Percentiles rank a stretch among this genome's conserved stretches.
Conservation (phyloP, 208 protist species). For the Sergeia podlipaevii region DNA sequence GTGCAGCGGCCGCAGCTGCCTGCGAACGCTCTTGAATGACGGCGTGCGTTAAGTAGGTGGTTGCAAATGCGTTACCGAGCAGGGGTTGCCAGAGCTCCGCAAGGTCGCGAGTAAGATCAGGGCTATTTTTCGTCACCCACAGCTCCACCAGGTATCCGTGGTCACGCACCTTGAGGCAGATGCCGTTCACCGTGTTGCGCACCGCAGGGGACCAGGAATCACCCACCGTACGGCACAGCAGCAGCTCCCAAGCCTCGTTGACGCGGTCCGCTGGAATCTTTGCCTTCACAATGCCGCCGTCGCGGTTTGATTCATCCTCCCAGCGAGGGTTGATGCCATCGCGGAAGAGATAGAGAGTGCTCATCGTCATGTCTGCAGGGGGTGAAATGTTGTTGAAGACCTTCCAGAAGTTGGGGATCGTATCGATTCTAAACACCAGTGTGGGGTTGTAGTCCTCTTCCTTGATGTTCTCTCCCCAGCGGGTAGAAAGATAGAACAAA, state of each 20-base stretch:
- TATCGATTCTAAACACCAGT: slow-evolving; percentile 76
- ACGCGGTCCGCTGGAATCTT: slow-evolving; percentile 34
- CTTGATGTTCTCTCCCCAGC: slow-evolving; percentile 52
- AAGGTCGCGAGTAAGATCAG: slow-evolving; percentile 59
- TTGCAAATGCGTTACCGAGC: slow-evolving; percentile 49
- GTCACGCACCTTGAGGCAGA: slow-evolving; percentile 77
- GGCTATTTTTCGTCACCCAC: slow-evolving; percentile 71
- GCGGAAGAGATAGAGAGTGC: slow-evolving; percentile 94
- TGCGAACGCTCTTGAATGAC: slow-evolving; percentile 57
- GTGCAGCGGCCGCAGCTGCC: slow-evolving; percentile 24
- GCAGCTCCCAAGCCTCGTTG: slow-evolving; percentile 77
- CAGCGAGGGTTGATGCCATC: slow-evolving; percentile 95
- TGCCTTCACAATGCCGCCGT: slow-evolving; percentile 83
- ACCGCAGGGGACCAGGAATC: slow-evolving; percentile 73
- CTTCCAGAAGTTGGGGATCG: slow-evolving; percentile 83
- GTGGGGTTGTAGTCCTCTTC: slow-evolving; percentile 79
- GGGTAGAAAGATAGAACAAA: slow-evolving; percentile 68
- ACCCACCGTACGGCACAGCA: slow-evolving; percentile 77
- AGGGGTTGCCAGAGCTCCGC: slow-evolving; percentile 48
- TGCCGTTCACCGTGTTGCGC: slow-evolving; percentile 72
- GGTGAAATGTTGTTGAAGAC: slow-evolving; percentile 93
- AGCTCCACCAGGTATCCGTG: slow-evolving; percentile 71
- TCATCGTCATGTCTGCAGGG: slow-evolving; percentile 63
- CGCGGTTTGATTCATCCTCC: slow-evolving; percentile 91
- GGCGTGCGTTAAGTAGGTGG: slow-evolving; percentile 56